Evolutionary conservation across 805 yeast species (phyloP).

Genomic region (Wickerhamomyces silvicola): DNA sequence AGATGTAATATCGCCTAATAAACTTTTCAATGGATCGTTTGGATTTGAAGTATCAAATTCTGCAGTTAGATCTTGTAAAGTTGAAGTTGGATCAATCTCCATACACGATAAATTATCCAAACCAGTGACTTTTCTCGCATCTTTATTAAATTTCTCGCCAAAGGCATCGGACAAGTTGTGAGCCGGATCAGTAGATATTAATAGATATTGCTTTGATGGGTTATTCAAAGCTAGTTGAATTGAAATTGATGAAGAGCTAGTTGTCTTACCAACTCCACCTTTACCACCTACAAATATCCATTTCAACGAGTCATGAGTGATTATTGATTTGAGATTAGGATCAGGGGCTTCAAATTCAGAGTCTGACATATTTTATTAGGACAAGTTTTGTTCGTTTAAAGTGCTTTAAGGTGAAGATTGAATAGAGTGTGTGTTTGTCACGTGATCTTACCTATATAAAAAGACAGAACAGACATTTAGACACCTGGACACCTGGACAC

Average conservation of each 20-base stretch:
- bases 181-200: slow-evolving; percentile 98
- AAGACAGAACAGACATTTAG: too few relatives aligned
- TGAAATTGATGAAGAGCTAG: slow-evolving; percentile 93
- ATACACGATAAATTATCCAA: slow-evolving; percentile 84
- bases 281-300: slow-evolving; percentile 99
- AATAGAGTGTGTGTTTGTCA: too few relatives aligned
- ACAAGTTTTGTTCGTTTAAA: neutral
- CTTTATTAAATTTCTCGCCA: slow-evolving; percentile 97
- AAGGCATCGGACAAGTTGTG: slow-evolving; percentile 97
- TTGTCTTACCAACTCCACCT: slow-evolving; percentile 99
- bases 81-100: slow-evolving; percentile 97
- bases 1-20: slow-evolving; percentile 87
- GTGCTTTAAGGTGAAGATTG: neutral
- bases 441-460: too few relatives aligned
- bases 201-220: slow-evolving; percentile 71
- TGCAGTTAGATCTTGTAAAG: slow-evolving; percentile 79
- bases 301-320: slow-evolving; percentile 64
- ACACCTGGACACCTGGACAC: too few relatives aligned
- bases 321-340: slow-evolving; percentile 63
- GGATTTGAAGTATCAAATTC: slow-evolving; percentile 32
- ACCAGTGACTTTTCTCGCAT: slow-evolving; percentile 91
- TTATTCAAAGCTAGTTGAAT: slow-evolving; percentile 84
- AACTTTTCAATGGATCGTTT: slow-evolving; percentile 51
- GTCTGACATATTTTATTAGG: slow-evolving; percentile 15
- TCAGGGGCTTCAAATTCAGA: slow-evolving; percentile 32